Base-by-base conservation (phyloP, 75 land plant species). In the Azolla pinnata region DNA sequence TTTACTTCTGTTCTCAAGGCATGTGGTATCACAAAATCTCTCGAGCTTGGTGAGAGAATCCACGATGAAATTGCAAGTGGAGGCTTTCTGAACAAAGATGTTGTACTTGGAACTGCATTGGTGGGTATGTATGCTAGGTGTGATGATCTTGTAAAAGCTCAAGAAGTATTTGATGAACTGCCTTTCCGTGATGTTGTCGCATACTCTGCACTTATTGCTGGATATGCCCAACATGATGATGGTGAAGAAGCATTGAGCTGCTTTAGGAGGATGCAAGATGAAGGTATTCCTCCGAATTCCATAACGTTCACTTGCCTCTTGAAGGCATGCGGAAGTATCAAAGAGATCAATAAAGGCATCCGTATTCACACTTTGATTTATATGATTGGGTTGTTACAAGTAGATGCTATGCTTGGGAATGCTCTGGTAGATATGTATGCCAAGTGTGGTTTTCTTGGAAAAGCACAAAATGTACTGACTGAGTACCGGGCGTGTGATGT, bases 361-460 rank as follows among this genome's bases (percentile, higher is more conserved):
- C 70, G 74, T 48, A 46, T 84, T 0, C 87, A 84, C 59, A 53
- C 81, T 0, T 63, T 74, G 58, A 71, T 74, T 2, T n/a, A n/a
- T n/a, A n/a, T n/a, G n/a, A n/a, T n/a, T n/a, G n/a, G n/a, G n/a
- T n/a, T n/a, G n/a, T n/a, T n/a, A n/a, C n/a, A n/a, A n/a, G n/a
- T n/a, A n/a, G n/a, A n/a, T n/a, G n/a, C n/a, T n/a, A n/a, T n/a
- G n/a, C n/a, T n/a, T n/a, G n/a, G n/a, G n/a, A n/a, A n/a, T n/a
- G n/a, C n/a, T n/a, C n/a, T n/a, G n/a, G n/a, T n/a, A n/a, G n/a
- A n/a, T n/a, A n/a, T n/a, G n/a, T n/a, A n/a, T n/a, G n/a, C n/a
- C n/a, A n/a, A n/a, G n/a, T n/a, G n/a, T n/a, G n/a, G n/a, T n/a
- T n/a, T n/a, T n/a, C n/a, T n/a, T n/a, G n/a, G n/a, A n/a, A n/a